A percentile compares a stretch with the other conserved stretches of the same genome.
phyloP scores from a whole-genome alignment of 306 rosid genomes.

The Ammopiptanthus mongolicus region DNA sequence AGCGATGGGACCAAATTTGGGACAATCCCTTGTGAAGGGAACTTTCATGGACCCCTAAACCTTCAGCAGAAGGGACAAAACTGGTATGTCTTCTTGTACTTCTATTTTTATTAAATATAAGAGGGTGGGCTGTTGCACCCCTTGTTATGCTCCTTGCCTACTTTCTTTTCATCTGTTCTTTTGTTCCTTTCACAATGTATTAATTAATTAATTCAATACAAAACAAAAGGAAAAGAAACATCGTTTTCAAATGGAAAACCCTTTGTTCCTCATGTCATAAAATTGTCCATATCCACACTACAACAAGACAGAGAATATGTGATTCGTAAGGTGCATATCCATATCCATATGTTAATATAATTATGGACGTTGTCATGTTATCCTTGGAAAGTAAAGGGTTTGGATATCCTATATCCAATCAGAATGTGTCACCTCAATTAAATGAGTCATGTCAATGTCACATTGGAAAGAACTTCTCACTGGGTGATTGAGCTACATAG shows the following conservation, averaged over 20 bases:
- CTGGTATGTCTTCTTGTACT: not conserved
- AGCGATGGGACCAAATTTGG: not conserved
- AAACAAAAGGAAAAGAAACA: not conserved
- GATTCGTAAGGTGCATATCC: not conserved
- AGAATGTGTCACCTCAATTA: no score
- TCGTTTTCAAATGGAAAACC: not conserved
- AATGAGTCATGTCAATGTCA: no score
- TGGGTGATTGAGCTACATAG: no score
- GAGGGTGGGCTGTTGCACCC: not conserved
- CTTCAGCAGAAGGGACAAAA: not conserved
- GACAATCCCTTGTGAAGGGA: constrained; percentile 21
- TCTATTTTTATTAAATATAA: not conserved
- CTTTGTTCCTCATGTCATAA: not conserved
- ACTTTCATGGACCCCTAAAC: not conserved
- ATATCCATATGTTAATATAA: not conserved
- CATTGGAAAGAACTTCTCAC: no score
- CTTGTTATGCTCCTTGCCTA: not conserved
- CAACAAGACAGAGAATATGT: not conserved
- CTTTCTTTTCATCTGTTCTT: not conserved
- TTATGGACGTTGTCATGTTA: no score
- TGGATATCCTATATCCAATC: no score
- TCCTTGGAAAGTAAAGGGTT: no score
- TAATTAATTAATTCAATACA: not conserved
- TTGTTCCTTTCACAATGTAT: not conserved
- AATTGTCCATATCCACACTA: not conserved